phyloP scores from a whole-genome alignment of 805 yeast genomes.

The Spathaspora girioi region DNA sequence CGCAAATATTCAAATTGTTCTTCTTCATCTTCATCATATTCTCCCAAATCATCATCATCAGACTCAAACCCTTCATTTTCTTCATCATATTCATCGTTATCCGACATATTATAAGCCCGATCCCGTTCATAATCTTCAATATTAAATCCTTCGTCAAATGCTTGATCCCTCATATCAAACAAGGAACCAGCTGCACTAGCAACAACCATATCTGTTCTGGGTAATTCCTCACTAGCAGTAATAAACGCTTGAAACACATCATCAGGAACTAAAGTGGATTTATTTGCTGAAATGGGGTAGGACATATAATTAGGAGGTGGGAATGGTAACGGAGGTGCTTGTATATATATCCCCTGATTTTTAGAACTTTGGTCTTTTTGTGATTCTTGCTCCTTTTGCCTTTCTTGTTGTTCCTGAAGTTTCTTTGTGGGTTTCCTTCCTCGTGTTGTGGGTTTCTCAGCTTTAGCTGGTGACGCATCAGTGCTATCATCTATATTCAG shows the following conservation, averaged over 20 bases:
- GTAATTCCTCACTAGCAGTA: conserved; percentile 33
- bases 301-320: conserved; percentile 46
- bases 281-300: conserved; percentile 35
- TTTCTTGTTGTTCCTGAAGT: background rate
- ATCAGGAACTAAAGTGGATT: conserved; percentile 29
- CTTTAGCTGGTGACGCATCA: background rate
- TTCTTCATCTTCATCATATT: background rate
- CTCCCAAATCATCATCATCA: conserved; percentile 8
- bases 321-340: conserved; percentile 41
- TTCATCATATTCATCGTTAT: conserved; percentile 7
- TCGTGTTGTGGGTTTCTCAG: background rate
- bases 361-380: background rate
- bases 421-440: conserved; percentile 3
- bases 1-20: conserved; percentile 13
- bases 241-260: conserved; percentile 34
- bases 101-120: background rate
- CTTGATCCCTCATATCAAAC: conserved; percentile 31
- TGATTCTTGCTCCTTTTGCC: background rate
- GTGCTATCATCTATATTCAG: background rate
- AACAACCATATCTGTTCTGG: conserved; percentile 41
- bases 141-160: conserved; percentile 29
- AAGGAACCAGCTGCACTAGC: conserved; percentile 46
- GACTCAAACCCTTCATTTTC: conserved; percentile 3
- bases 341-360: conserved; percentile 2
- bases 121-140: conserved; percentile 13